Conservation (phyloP, 1,139 yeast genomes). For the Wickerhamomyces sp. region DNA sequence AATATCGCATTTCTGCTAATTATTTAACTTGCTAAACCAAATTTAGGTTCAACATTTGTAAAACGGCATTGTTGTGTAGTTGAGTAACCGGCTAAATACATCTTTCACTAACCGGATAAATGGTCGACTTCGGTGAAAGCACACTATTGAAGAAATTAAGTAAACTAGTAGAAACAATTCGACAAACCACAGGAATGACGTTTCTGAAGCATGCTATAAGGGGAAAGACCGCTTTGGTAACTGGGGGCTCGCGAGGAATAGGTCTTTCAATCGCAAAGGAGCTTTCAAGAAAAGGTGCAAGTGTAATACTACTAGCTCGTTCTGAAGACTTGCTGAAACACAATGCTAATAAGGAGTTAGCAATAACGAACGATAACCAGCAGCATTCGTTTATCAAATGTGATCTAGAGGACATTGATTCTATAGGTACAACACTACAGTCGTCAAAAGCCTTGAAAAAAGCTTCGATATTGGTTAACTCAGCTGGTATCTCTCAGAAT, state of each 20-base stretch:
- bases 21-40: too few species aligned
- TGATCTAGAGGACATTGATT: constrained; percentile 41
- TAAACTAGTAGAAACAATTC: too few species aligned
- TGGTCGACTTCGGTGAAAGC: too few species aligned
- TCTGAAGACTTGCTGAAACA: constrained; percentile 34
- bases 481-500: constrained; percentile 78
- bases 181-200: too few species aligned
- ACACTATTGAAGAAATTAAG: too few species aligned
- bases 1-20: neutral
- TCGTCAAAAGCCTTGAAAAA: constrained; percentile 13
- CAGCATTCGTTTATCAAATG: constrained; percentile 46
- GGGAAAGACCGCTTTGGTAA: constrained; percentile 50
- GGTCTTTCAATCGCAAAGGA: constrained; percentile 63
- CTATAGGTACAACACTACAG: constrained; percentile 18
- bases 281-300: constrained; percentile 59
- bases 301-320: constrained; percentile 59
- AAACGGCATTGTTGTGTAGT: too few species aligned
- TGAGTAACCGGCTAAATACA: too few species aligned
- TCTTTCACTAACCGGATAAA: too few species aligned
- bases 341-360: constrained; percentile 32
- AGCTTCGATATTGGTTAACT: constrained; percentile 56
- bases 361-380: constrained; percentile 30
- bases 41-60: too few species aligned
- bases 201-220: neutral
- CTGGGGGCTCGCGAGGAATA: constrained; percentile 87